Evolutionary conservation across 2,329 filamentous ascomycete species (phyloP).

Genomic region (Aureobasidium uvarum): DNA sequence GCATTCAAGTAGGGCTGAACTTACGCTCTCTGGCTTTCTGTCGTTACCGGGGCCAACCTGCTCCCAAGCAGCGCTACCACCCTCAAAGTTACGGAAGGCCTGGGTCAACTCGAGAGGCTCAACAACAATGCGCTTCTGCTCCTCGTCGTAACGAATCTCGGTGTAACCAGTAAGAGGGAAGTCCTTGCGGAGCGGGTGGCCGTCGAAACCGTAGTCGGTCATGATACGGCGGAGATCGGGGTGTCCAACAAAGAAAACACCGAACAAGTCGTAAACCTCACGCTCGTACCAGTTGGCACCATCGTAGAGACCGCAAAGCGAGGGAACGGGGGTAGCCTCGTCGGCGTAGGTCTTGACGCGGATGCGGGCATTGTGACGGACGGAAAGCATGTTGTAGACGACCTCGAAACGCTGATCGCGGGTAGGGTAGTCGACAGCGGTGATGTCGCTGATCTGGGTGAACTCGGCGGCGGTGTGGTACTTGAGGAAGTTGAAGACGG

Average conservation of each 20-base stretch:
- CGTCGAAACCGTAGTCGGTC: conserved; percentile 99
- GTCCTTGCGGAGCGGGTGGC: conserved; percentile 94
- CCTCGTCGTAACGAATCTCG: conserved; percentile 95
- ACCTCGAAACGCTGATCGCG: conserved; percentile 95
- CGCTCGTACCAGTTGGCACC: conserved; percentile 99
- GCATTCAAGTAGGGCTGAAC: conserved; percentile 33
- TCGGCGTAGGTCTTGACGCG: conserved; percentile 99
- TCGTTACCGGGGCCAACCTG: conserved; percentile 70
- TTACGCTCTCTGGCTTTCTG: conserved; percentile 68
- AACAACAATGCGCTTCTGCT: conserved; percentile 99
- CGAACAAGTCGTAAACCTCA: conserved; percentile 96
- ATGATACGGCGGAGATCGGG: conserved; percentile 96
- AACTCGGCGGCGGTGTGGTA: conserved; percentile 97
- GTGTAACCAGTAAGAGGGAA: conserved; percentile 98
- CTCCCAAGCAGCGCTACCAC: conserved; percentile 60
- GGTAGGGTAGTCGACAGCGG: conserved; percentile 92
- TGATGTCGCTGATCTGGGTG: conserved; percentile 89
- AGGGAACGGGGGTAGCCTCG: conserved; percentile 89
- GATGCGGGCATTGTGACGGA: conserved; percentile 95
- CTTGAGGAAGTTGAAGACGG: conserved; percentile 92
- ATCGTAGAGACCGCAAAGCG: conserved; percentile 80
- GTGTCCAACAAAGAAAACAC: conserved; percentile 94
- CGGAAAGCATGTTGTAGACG: conserved; percentile 94
- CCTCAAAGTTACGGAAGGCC: conserved; percentile 98
- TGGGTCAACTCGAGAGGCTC: conserved; percentile 97